Conservation (phyloP, 2,329 filamentous ascomycete species). For the Xylaria sp. region DNA sequence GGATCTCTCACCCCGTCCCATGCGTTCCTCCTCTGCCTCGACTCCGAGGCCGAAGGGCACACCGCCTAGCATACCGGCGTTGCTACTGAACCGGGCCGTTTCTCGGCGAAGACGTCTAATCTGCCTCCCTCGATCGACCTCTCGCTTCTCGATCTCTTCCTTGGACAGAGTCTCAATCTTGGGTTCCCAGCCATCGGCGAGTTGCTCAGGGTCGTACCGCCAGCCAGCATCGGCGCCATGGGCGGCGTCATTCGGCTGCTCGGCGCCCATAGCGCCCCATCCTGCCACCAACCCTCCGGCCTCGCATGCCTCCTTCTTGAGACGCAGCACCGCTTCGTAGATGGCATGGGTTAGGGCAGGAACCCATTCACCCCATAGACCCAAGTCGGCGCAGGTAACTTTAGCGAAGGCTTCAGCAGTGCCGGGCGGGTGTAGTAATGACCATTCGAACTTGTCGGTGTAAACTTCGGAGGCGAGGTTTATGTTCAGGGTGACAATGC, state of each 20-base stretch:
- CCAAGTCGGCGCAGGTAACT: slow-evolving; percentile 91
- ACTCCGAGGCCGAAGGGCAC: slow-evolving; percentile 69
- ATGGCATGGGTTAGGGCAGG: slow-evolving; percentile 95
- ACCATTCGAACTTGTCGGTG: slow-evolving; percentile 98
- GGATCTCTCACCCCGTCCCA: slow-evolving; percentile 90
- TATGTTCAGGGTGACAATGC: slow-evolving; percentile 89
- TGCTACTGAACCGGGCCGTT: slow-evolving; percentile 91
- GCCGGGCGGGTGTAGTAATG: slow-evolving; percentile 87
- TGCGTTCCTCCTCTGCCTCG: slow-evolving; percentile 77
- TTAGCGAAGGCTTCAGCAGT: slow-evolving; percentile 93
- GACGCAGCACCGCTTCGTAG: slow-evolving; percentile 89
- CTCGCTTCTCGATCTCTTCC: slow-evolving; percentile 97
- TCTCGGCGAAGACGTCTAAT: slow-evolving; percentile 87
- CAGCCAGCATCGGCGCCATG: slow-evolving; percentile 87
- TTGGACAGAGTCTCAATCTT: slow-evolving; percentile 86
- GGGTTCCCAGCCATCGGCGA: slow-evolving; percentile 86
- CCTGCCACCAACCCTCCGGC: slow-evolving; percentile 86
- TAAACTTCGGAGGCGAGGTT: slow-evolving; percentile 92
- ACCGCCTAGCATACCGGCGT: slow-evolving; percentile 82
- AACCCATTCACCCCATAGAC: slow-evolving; percentile 91
- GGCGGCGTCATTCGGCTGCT: slow-evolving; percentile 90
- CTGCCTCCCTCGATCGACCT: slow-evolving; percentile 92
- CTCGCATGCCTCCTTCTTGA: slow-evolving; percentile 97
- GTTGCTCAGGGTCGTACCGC: slow-evolving; percentile 92
- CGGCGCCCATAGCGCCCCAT: slow-evolving; percentile 72